Evolutionary conservation across 78 protist species (phyloP).

Genomic region (Paratrimastix pyriformis): DNA sequence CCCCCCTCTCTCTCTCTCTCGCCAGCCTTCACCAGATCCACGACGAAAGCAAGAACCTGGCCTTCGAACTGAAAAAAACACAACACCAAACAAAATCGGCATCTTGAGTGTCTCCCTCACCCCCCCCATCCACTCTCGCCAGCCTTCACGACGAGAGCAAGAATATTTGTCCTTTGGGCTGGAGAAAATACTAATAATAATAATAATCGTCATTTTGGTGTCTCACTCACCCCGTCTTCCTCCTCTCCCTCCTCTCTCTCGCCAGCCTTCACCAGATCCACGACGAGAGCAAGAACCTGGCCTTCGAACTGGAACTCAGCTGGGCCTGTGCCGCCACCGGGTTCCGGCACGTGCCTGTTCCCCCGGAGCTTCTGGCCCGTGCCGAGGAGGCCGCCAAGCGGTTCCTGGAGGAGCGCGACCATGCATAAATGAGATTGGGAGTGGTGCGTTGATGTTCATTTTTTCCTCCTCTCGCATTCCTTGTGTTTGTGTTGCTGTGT

Average conservation of each 20-base stretch:
- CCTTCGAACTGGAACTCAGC: slow-evolving; percentile 78
- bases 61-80: slow-evolving; percentile 82
- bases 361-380: background rate
- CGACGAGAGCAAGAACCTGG: slow-evolving; percentile 89
- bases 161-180: too few relatives aligned
- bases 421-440: too few relatives aligned
- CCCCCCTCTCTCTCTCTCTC: background rate
- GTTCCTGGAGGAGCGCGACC: too few relatives aligned
- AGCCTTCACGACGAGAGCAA: too few relatives aligned
- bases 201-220: too few relatives aligned
- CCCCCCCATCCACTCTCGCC: too few relatives aligned
- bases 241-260: background rate
- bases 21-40: slow-evolving; percentile 69
- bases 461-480: too few relatives aligned
- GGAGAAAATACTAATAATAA: too few relatives aligned
- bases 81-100: background rate
- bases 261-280: slow-evolving; percentile 69
- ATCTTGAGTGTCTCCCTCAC: background rate
- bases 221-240: background rate
- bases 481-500: too few relatives aligned
- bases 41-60: slow-evolving; percentile 89
- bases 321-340: too few relatives aligned
- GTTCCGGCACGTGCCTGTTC: background rate
- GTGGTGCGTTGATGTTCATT: too few relatives aligned
- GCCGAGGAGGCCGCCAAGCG: background rate